Evolutionary conservation across 2,329 filamentous ascomycete species (phyloP).

Genomic region (Scolecobasidium constrictum): DNA sequence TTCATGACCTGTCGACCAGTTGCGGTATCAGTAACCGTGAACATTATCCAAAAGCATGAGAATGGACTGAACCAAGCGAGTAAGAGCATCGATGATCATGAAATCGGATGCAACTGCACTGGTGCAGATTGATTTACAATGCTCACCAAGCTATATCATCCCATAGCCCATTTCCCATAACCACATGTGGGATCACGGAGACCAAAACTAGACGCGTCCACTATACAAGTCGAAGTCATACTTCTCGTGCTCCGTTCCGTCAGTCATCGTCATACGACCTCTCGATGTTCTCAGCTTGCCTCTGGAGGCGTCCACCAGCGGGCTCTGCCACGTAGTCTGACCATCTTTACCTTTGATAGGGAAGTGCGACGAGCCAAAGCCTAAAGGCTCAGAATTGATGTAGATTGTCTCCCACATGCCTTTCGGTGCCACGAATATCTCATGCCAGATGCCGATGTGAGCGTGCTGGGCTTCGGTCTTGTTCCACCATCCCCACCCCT

Average conservation of each 20-base stretch:
- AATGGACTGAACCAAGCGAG: no score
- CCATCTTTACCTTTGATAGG: conserved; percentile 6
- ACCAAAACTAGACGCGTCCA: not conserved
- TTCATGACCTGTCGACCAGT: no score
- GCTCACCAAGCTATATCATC: no score
- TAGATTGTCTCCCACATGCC: conserved; percentile 43
- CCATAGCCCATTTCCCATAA: no score
- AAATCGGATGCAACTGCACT: no score
- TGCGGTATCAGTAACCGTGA: no score
- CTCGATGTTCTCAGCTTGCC: conserved; percentile 21
- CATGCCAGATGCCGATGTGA: conserved; percentile 44
- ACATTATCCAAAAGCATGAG: no score
- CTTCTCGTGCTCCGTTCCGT: conserved; percentile 5
- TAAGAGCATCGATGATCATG: no score
- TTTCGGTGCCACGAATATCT: conserved; percentile 37
- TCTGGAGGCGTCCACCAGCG: conserved; percentile 23
- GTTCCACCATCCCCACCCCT: conserved; percentile 41
- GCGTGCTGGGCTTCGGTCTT: conserved; percentile 20
- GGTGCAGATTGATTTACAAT: no score
- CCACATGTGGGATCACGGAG: no score
- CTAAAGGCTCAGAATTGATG: conserved; percentile 25
- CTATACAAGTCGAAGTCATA: not conserved
- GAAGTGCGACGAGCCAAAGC: conserved; percentile 18
- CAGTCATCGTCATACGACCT: conserved; percentile 18
- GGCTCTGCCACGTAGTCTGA: conserved; percentile 18